Conservation (phyloP, 1,284 basidiomycete species). For the Ganoderma meredithae region DNA sequence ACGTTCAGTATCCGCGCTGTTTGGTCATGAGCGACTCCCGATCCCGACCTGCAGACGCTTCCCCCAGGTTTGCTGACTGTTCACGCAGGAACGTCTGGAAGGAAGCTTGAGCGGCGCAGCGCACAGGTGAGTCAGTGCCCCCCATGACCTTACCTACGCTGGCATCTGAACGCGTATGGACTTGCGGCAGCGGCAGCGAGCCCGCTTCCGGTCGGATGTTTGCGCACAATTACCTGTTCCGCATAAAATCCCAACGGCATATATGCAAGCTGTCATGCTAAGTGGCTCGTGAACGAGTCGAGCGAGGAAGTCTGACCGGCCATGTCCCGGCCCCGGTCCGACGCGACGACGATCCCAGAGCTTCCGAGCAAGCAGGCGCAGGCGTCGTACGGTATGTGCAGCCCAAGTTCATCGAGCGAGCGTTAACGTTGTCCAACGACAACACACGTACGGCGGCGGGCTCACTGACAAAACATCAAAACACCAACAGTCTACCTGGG, state of each 20-base stretch:
- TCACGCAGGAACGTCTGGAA: too few species aligned
- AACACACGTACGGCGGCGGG: too few species aligned
- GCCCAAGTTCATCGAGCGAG: too few species aligned
- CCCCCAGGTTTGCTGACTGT: background rate
- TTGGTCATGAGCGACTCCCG: background rate
- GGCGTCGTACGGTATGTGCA: background rate
- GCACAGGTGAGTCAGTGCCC: background rate
- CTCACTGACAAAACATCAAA: background rate
- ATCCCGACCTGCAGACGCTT: background rate
- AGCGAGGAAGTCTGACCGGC: background rate
- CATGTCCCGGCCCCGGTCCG: background rate
- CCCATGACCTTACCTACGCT: background rate
- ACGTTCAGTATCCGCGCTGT: too few species aligned
- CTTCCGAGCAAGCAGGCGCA: constrained; percentile 7
- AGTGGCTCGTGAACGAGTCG: background rate
- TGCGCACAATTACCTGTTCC: background rate
- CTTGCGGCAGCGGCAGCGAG: constrained; percentile 1
- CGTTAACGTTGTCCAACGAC: too few species aligned
- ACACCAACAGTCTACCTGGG: constrained; percentile 52
- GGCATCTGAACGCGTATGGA: background rate
- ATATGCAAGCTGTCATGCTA: background rate
- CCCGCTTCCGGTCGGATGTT: background rate
- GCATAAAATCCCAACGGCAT: background rate
- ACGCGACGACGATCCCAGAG: background rate
- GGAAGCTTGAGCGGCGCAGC: background rate